A percentile compares a stretch with the other conserved stretches of the same genome.
phyloP scores from a whole-genome alignment of 108 stramenopile genomes.

The Pseudonitzschia multiseries region DNA sequence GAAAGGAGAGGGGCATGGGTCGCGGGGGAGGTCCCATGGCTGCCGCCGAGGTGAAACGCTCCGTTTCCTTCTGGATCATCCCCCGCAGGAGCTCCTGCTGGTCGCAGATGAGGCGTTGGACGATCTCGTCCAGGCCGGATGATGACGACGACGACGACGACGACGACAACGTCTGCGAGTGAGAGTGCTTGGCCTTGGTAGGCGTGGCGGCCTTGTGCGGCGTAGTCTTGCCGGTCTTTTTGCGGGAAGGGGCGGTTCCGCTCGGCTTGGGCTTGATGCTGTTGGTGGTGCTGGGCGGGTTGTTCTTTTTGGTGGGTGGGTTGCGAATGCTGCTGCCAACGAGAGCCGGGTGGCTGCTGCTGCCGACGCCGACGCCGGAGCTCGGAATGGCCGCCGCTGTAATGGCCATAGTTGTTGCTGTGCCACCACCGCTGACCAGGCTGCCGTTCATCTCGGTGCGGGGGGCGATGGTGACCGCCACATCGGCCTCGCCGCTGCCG shows the following conservation, averaged over 20 bases:
- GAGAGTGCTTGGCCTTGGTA: background rate
- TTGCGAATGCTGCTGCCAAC: background rate
- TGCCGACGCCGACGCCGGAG: too few relatives aligned
- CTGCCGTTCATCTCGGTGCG: background rate
- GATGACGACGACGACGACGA: background rate
- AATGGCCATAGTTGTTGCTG: too few relatives aligned
- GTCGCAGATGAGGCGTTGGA: conserved; percentile 25
- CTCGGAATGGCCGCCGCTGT: too few relatives aligned
- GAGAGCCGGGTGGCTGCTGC: conserved; percentile 9
- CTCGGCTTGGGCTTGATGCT: background rate
- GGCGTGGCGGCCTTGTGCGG: background rate
- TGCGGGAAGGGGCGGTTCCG: background rate
- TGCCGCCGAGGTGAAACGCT: conserved; percentile 8
- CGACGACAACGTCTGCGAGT: background rate
- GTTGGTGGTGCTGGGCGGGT: too few relatives aligned
- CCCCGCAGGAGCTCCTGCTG: conserved; percentile 35
- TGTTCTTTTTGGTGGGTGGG: background rate
- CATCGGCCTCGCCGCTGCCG: background rate
- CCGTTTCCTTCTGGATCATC: conserved; percentile 35
- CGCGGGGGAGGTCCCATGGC: conserved; percentile 72
- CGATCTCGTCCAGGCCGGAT: conserved; percentile 28
- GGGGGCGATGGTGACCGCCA: background rate
- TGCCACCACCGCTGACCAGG: background rate
- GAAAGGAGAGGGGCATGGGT: background rate
- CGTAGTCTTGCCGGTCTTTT: conserved; percentile 1